Evolutionary conservation across 305 asterid species (phyloP).

Genomic region (Fraxinus paxiana): DNA sequence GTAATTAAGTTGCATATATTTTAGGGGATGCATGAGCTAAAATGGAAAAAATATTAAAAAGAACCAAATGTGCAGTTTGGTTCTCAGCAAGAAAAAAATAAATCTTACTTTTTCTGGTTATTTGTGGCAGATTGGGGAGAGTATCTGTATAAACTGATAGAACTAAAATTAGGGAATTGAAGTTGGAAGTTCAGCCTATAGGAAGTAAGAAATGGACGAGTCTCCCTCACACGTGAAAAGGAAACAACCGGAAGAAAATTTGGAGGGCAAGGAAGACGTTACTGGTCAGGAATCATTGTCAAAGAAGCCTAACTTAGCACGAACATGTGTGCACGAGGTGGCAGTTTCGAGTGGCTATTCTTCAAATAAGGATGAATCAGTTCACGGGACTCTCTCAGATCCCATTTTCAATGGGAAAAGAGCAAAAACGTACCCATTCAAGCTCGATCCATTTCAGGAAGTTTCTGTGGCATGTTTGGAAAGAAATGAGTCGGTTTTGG

Average conservation of each 20-base stretch:
- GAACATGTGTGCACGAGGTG: slow-evolving; percentile 92
- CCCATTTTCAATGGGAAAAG: slow-evolving; percentile 61
- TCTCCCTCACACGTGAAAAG: slow-evolving; percentile 48
- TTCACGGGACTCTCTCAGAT: slow-evolving; percentile 76
- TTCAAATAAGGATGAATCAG: slow-evolving; percentile 49
- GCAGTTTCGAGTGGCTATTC: slow-evolving; percentile 73
- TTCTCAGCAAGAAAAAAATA: not conserved
- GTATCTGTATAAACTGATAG: not conserved
- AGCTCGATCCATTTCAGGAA: slow-evolving; percentile 85
- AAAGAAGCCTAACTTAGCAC: slow-evolving; percentile 49
- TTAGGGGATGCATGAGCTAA: not conserved
- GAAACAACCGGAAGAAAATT: slow-evolving; percentile 46
- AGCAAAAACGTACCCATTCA: slow-evolving; percentile 75
- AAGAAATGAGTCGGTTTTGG: slow-evolving; percentile 79
- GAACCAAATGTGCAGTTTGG: not conserved
- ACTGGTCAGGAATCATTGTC: slow-evolving; percentile 36
- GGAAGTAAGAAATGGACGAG: slow-evolving; percentile 31
- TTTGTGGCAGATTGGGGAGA: not conserved
- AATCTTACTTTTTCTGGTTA: not conserved
- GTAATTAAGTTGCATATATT: not conserved
- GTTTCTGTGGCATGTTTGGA: slow-evolving; percentile 84
- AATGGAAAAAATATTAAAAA: not conserved
- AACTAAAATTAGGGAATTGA: not conserved
- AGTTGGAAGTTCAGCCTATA: not conserved
- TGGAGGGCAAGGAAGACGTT: slow-evolving; percentile 28